Evolutionary conservation across 1,284 basidiomycete genomes (phyloP).

Genomic region (Rhodotorula sp.): DNA sequence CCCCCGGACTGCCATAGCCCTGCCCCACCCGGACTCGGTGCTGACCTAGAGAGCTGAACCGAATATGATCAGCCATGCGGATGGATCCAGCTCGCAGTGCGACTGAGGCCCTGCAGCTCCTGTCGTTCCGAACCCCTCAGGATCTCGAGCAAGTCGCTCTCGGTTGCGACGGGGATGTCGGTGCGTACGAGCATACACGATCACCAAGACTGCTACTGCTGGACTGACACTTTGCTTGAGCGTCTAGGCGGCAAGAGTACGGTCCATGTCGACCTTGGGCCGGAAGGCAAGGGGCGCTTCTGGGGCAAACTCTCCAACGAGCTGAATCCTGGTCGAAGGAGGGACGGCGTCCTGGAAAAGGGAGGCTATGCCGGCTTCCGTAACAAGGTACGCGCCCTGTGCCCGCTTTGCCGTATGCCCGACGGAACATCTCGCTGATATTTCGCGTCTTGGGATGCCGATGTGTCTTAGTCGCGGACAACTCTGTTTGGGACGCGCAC

Average conservation of each 20-base stretch:
- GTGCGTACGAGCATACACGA: slow-evolving; percentile 44
- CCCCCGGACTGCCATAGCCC: background rate
- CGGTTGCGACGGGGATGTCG: slow-evolving; percentile 80
- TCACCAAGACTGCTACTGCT: background rate
- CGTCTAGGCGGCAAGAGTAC: slow-evolving; percentile 69
- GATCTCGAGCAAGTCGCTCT: slow-evolving; percentile 64
- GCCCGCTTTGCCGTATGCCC: background rate
- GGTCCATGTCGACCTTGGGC: slow-evolving; percentile 64
- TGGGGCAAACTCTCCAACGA: slow-evolving; percentile 69
- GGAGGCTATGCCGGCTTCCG: slow-evolving; percentile 81
- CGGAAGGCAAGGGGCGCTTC: slow-evolving; percentile 62
- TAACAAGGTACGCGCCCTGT: slow-evolving; percentile 59
- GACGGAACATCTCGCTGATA: too few relatives aligned
- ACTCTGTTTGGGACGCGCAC: slow-evolving; percentile 76
- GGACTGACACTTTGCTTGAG: background rate
- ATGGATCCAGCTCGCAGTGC: slow-evolving; percentile 17
- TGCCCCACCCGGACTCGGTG: background rate
- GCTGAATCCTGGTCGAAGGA: slow-evolving; percentile 61
- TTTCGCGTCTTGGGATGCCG: background rate
- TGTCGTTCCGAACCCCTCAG: slow-evolving; percentile 60
- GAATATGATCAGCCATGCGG: slow-evolving; percentile 22
- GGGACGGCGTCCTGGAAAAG: slow-evolving; percentile 52
- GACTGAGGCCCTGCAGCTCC: slow-evolving; percentile 26
- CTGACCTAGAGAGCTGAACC: too few relatives aligned
- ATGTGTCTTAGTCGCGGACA: slow-evolving; percentile 47